Base-by-base conservation (phyloP, 2,329 filamentous ascomycete genomes). In the Fusarium phyllophilum region DNA sequence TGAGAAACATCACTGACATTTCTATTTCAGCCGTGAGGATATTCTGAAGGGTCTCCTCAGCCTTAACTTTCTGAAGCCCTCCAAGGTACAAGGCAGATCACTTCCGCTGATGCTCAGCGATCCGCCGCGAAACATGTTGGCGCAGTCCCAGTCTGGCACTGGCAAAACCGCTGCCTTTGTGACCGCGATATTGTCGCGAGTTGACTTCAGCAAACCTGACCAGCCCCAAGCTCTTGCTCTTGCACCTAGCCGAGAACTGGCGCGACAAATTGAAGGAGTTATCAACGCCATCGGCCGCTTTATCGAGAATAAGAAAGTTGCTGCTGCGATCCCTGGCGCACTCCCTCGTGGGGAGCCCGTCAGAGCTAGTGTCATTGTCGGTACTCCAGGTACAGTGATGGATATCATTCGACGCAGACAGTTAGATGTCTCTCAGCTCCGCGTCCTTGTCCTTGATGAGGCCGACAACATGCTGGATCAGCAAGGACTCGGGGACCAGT, bases 401-500 rank as follows among this genome's bases (percentile, higher is more conserved):
- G 96, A 98, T 79, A 87, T 96, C 78, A 92, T 98, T 78, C 92
- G 92, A 79, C 91, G 92, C 78, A 89, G 91, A 75, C 89, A 93
- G 79, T 88, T 99, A 73, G 90, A 97, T 76, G 83, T 90, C 1
- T 89, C 88, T 24, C 84, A 91, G 66, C 86, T 99, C 76, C 94
- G 91, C 82, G 89, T 97, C 14, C 88, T 99, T 70, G 96, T 98
- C 63, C 88, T 99, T 60, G 96, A 99, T 79, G 96, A 99, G 85
- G 96, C 96, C 65, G 96, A 99, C 85, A 98, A 98, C 85, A 99
- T 99, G 96, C 86, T 99, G 68, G 96, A 98, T 80, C 93, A 96
- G 83, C 94, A 97, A 84, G 96, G 96, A 58, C 87, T 99, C 62
- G 96, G 96, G 59, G 96, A 98, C 67, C 96, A 99, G 84, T 98